These are phyloP conservation scores for Alloascoidea hylecoeti DNA, from an alignment of 805 yeast species.

Conservation along the genomic window DNA sequence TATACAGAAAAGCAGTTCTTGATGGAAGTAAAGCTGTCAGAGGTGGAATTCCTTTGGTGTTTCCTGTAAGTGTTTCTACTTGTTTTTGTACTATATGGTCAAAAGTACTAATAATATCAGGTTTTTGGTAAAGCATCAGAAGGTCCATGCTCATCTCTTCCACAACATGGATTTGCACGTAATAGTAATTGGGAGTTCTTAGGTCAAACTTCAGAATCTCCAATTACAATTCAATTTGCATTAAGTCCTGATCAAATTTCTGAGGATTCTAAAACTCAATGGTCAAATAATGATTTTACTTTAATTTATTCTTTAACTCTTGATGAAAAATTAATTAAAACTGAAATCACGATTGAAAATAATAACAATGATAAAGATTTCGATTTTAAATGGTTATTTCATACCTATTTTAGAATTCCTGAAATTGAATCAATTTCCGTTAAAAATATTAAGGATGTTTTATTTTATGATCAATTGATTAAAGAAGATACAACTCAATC, in stretches of 20 bases:
- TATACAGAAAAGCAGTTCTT: conserved; percentile 59
- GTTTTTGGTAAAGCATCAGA: conserved; percentile 49
- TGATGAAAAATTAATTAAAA: conserved; percentile 37
- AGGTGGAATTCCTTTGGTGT: conserved; percentile 94
- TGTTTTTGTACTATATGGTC: not conserved
- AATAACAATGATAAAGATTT: conserved; percentile 40
- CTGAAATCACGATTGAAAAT: conserved; percentile 66
- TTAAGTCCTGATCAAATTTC: conserved; percentile 76
- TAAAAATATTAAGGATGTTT: conserved; percentile 61
- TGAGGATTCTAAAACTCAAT: conserved; percentile 37
- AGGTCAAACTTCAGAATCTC: conserved; percentile 61
- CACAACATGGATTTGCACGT: conserved; percentile 96
- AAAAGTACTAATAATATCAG: conserved; percentile 5
- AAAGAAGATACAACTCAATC: conserved; percentile 26
- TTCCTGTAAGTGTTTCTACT: conserved; percentile 37
- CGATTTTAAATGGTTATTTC: conserved; percentile 92
- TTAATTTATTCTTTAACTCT: conserved; percentile 57
- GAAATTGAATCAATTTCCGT: conserved; percentile 73
- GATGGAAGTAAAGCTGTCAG: conserved; percentile 93
- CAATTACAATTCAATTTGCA: conserved; percentile 82
- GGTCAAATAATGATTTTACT: conserved; percentile 64
- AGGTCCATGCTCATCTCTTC: conserved; percentile 50
- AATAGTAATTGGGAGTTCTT: conserved; percentile 83
- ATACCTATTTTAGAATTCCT: conserved; percentile 63
- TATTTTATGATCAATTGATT: conserved; percentile 65